Base-by-base conservation (phyloP, 306 rosid species). In the Casuarina glauca region DNA sequence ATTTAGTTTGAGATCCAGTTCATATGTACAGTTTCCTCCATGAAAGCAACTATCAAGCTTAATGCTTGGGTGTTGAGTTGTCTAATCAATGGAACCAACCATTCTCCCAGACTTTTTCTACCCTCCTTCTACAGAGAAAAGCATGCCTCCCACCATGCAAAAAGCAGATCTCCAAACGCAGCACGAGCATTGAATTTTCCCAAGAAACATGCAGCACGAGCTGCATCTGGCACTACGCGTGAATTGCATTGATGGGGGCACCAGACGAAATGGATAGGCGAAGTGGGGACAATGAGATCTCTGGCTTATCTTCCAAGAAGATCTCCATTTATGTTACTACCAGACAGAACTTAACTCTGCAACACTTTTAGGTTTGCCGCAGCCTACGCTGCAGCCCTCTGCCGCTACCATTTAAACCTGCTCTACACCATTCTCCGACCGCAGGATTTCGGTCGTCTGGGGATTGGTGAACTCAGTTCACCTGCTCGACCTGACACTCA, bases 221-320 rank as follows among this genome's bases (percentile, higher is more conserved):
- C 51, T 26, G 13, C 57, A 41, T 45, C 15, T 72, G 81, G 62
- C 53, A 66, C 60, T 42, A 74, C 78, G 78, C 82, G 52, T 73
- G 74, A 55, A 54, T 74, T 70, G 76, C 73, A 62, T 69, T 50
- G 82, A 72, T 50, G 66, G 73, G 58, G 16, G 64, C 12, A 45
- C 44, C 16, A 63, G 53, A 5, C 45, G 75, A 77, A 48, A 62
- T 8, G 70, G 74, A 79, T n/a, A 57, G 48, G 16, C 60, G 79
- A 38, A 77, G 82, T 81, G 78, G 88, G 90, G 88, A 80, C 88
- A 82, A 73, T 61, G 82, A 82, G 79, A 88, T 88, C 90, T 82
- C 74, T 52, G 80, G 85, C 16, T 77, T 61, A 74, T 71, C 82
- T 81, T 74, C 83, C 70, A 54, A 72, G 61, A 64, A 86, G 81